Conservation (phyloP, 2,329 filamentous ascomycete species). For the Neofusicoccum umdonicola region DNA sequence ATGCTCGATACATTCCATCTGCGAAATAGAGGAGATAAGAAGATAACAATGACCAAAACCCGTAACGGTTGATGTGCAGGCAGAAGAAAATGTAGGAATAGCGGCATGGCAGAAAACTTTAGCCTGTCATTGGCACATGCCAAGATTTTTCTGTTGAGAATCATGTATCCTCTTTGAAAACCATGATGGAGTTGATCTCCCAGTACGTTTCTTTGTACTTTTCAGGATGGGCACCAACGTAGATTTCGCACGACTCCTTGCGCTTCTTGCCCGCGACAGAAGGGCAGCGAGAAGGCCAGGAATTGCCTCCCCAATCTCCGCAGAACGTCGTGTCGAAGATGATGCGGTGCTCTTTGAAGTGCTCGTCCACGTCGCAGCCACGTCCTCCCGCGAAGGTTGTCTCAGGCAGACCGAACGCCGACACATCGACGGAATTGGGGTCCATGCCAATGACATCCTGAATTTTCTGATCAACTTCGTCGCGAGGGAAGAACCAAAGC, state of each 20-base stretch:
- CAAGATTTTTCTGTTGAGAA: too few species aligned
- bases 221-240: conserved; percentile 24
- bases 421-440: conserved; percentile 54
- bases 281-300: conserved; percentile 62
- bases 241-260: conserved; percentile 27
- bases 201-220: conserved; percentile 35
- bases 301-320: conserved; percentile 65
- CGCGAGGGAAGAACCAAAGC: conserved; percentile 26
- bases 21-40: too few species aligned
- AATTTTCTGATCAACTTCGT: conserved; percentile 40
- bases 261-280: conserved; percentile 2
- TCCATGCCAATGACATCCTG: conserved; percentile 25
- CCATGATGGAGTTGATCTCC: conserved; percentile 39
- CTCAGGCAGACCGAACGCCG: conserved; percentile 59
- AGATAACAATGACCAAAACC: too few species aligned
- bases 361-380: conserved; percentile 34
- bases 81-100: too few species aligned
- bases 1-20: too few species aligned
- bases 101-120: too few species aligned
- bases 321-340: conserved; percentile 43
- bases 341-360: conserved; percentile 39
- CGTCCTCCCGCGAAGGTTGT: conserved; percentile 57
- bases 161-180: conserved; percentile 31
- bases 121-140: too few species aligned
- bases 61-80: too few species aligned